These are phyloP conservation scores for Onygenales sp. DNA, from an alignment of 2,329 filamentous ascomycete species.

Conservation along the genomic window DNA sequence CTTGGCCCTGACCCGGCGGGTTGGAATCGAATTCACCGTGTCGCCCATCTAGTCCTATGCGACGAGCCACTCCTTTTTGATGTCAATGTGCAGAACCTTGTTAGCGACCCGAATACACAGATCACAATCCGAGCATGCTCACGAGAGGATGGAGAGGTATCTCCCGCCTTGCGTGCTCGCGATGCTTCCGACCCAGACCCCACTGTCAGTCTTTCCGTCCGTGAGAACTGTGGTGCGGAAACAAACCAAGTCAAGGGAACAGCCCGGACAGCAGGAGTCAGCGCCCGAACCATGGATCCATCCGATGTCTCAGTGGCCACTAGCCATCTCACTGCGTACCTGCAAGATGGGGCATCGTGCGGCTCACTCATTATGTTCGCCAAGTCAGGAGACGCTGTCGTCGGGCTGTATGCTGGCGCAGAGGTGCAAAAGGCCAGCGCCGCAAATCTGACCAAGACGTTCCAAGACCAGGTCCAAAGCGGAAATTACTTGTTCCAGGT, in stretches of 20 bases:
- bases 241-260: background rate
- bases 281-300: background rate
- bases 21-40: slow-evolving; percentile 5
- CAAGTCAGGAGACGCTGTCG: slow-evolving; percentile 4
- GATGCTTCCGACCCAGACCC: background rate
- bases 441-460: slow-evolving; percentile 1
- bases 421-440: slow-evolving; percentile 3
- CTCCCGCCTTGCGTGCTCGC: background rate
- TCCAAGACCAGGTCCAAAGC: background rate
- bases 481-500: background rate
- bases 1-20: slow-evolving; percentile 4
- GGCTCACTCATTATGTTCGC: slow-evolving; percentile 6
- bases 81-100: slow-evolving; percentile 5
- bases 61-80: slow-evolving; percentile 7
- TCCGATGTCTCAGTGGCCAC: background rate
- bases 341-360: background rate
- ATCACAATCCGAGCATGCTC: slow-evolving; percentile 6
- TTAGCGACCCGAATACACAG: background rate
- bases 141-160: background rate
- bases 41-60: background rate
- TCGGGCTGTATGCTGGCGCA: slow-evolving; percentile 7
- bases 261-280: background rate
- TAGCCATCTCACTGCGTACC: background rate
- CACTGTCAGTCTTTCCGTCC: background rate
- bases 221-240: background rate